These are phyloP conservation scores for Eutreptiella sp. DNA, from an alignment of 208 protist species.

Conservation along the genomic window DNA sequence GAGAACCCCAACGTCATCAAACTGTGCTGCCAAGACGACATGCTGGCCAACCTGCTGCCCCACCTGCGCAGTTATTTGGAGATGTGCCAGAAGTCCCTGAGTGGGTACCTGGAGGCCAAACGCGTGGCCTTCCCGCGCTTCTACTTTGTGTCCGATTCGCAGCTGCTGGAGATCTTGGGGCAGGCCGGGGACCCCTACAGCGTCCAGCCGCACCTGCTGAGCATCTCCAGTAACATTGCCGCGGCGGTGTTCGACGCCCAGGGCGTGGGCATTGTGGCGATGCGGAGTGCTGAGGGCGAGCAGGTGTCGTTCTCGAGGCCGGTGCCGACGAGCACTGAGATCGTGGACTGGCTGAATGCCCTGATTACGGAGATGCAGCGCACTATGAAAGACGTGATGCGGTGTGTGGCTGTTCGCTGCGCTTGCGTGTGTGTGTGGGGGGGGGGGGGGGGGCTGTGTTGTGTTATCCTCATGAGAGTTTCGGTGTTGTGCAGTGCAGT, in stretches of 20 bases:
- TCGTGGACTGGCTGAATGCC: constrained; percentile 61
- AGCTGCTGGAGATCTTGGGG: constrained; percentile 71
- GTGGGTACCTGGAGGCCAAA: constrained; percentile 67
- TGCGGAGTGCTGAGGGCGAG: constrained; percentile 46
- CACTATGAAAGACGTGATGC: constrained; percentile 32
- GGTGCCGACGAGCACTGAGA: constrained; percentile 47
- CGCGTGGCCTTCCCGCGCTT: constrained; percentile 74
- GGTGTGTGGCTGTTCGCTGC: too few relatives aligned
- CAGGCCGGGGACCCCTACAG: constrained; percentile 57
- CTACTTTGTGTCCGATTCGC: constrained; percentile 74
- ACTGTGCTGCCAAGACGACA: constrained; percentile 44
- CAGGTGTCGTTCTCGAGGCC: constrained; percentile 38
- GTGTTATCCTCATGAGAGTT: too few relatives aligned
- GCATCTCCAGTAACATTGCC: constrained; percentile 56
- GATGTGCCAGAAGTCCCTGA: constrained; percentile 62
- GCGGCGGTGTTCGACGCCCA: constrained; percentile 46
- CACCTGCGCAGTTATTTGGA: constrained; percentile 56
- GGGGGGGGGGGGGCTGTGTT: too few relatives aligned
- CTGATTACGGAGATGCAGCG: constrained; percentile 47
- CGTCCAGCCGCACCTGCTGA: constrained; percentile 58
- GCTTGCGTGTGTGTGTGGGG: too few relatives aligned
- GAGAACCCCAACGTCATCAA: constrained; percentile 45
- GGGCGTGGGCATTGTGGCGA: constrained; percentile 29
- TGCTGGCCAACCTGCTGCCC: constrained; percentile 46
- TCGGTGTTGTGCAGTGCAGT: too few relatives aligned